Conservation (phyloP, 164 flowering plant species). For the Stephania cephalantha region DNA sequence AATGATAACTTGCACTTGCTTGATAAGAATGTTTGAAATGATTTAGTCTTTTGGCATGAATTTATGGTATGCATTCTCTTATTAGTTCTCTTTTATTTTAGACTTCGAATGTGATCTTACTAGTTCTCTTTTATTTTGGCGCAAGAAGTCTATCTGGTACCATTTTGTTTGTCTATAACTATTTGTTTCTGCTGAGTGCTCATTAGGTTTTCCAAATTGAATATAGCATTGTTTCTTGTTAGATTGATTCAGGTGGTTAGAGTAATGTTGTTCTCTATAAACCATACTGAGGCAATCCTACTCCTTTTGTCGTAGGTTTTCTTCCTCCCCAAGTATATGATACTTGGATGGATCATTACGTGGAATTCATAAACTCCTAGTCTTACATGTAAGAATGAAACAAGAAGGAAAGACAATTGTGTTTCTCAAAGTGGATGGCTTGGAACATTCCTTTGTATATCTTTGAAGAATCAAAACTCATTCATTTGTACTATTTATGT, state of each 20-base stretch:
- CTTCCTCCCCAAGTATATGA: background rate
- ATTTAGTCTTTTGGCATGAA: too few species aligned
- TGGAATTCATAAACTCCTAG: background rate
- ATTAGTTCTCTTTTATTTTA: too few species aligned
- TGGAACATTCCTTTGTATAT: too few species aligned
- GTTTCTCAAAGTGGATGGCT: background rate
- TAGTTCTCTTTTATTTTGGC: too few species aligned
- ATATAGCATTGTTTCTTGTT: background rate
- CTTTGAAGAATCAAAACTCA: background rate
- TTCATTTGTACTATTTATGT: background rate
- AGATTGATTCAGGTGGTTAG: background rate
- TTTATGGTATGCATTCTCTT: too few species aligned
- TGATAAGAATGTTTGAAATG: too few species aligned
- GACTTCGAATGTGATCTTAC: too few species aligned
- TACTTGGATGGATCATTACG: background rate
- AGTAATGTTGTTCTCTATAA: too few species aligned
- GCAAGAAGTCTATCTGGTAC: background rate
- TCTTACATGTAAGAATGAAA: too few species aligned
- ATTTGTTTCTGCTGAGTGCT: background rate
- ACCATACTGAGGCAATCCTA: background rate
- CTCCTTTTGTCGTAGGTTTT: background rate
- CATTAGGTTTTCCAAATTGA: background rate
- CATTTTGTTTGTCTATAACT: background rate
- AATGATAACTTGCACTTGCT: too few species aligned
- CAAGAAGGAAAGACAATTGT: background rate